Base-by-base conservation (phyloP, 371 early-diverging fungal genomes). In the Mortierella sp. region DNA sequence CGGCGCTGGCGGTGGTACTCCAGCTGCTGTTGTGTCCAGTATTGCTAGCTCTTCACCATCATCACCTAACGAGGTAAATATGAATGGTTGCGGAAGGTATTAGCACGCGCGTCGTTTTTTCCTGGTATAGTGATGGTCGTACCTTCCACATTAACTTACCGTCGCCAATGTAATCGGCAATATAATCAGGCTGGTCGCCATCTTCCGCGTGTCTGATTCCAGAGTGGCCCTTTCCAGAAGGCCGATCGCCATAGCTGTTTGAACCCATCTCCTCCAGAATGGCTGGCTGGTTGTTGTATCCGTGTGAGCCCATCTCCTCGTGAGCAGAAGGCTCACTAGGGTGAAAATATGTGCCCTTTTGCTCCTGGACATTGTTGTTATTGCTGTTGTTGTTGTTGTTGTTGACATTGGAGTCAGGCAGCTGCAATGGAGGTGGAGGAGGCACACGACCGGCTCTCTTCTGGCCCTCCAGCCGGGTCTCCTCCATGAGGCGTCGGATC, bases 1-100 rank as follows among this genome's bases (percentile, higher is more conserved):
- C 48, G 84, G 84, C 44, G 88, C 85, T 32, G 82, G 80, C 12
- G 87, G 80, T 12, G 70, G 77, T 24, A 38, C 65, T 21, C 65
- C 65, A 35, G 65, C 21, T 32, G 65, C 35, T 8, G 35, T 32
- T 21, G 65, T 65, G 32, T 65, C 65, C 65, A 65, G 38, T 14
- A 60, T 60, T 14, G 32, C 60, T 32, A 60, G 35, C 24, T 65
- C 65, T 32, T 32, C 38, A 3, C 21, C 38, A 38, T 56, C 56
- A 27, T 65, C 71, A 41, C 43, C 48, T 48, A 48, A 18, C 0
- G 21, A 21, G 35, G 21, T 24, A 38, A 38, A 32, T 32, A 10
- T 38, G 0, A 38, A 56, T 56, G 24, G 5, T 6, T 18, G 21
- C 4, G 21, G 51, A 51, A 8, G 21, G 65, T 10, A 65, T 65